phyloP scores from a whole-genome alignment of 2,329 filamentous ascomycete genomes.

The Lecanoromycetidae sp. region DNA sequence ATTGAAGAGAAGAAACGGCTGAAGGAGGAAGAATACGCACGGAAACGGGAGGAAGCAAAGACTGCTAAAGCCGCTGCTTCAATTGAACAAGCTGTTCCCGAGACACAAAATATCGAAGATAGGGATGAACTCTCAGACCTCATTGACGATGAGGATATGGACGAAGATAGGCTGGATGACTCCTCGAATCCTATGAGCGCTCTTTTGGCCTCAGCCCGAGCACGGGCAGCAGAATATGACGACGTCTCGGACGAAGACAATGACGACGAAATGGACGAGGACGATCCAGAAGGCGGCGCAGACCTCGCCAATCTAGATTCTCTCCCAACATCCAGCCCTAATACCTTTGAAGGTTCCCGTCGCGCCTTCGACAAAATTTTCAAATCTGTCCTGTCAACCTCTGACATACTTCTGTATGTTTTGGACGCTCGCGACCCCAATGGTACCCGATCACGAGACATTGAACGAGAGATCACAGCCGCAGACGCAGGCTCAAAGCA shows the following conservation, averaged over 20 bases:
- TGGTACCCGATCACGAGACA: slow-evolving; percentile 77
- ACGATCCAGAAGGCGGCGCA: slow-evolving; percentile 38
- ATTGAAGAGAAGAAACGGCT: slow-evolving; percentile 76
- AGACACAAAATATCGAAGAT: slow-evolving; percentile 20
- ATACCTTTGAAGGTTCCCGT: slow-evolving; percentile 53
- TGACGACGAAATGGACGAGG: slow-evolving; percentile 45
- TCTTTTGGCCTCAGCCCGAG: slow-evolving; percentile 71
- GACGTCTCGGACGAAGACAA: slow-evolving; percentile 49
- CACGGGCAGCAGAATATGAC: slow-evolving; percentile 65
- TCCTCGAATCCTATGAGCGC: slow-evolving; percentile 81
- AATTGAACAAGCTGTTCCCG: slow-evolving; percentile 38
- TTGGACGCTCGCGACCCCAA: slow-evolving; percentile 86
- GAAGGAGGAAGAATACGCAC: slow-evolving; percentile 68
- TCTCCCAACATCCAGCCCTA: slow-evolving; percentile 11
- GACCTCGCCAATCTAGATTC: slow-evolving; percentile 25
- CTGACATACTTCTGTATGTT: slow-evolving; percentile 86
- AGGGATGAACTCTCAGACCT: slow-evolving; percentile 36
- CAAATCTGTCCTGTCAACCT: slow-evolving; percentile 79
- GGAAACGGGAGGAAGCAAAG: slow-evolving; percentile 56
- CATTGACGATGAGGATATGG: slow-evolving; percentile 38
- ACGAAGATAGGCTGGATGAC: slow-evolving; percentile 49
- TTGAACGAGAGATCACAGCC: slow-evolving; percentile 86
- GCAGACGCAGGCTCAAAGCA: slow-evolving; percentile 71
- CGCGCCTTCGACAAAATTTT: slow-evolving; percentile 92
- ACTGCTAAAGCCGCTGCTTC: slow-evolving; percentile 45